A percentile compares a stretch with the other conserved stretches of the same genome.
phyloP scores from a whole-genome alignment of 208 protist genomes.

The Trypanosoma mega region DNA sequence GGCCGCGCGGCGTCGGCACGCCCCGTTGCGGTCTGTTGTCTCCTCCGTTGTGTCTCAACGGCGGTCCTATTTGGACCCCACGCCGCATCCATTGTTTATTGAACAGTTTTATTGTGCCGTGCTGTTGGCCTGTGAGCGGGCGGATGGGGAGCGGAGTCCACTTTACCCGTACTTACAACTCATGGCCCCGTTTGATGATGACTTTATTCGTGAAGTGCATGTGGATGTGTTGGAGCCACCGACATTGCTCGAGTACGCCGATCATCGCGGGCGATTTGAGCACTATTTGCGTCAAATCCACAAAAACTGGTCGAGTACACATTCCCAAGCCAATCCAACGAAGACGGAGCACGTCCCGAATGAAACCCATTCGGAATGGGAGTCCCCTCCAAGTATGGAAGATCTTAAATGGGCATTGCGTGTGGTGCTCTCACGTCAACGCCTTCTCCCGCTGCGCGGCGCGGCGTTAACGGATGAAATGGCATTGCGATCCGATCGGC shows the following conservation, averaged over 20 bases:
- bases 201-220: conserved; percentile 56
- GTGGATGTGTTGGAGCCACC: conserved; percentile 51
- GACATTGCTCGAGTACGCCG: conserved; percentile 59
- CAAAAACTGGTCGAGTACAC: conserved; percentile 46
- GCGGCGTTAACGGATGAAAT: not conserved
- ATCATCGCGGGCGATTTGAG: conserved; percentile 47
- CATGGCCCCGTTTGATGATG: conserved; percentile 49
- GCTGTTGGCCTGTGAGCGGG: conserved; percentile 52
- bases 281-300: conserved; percentile 58
- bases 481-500: not conserved
- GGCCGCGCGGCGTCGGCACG: conserved; percentile 27
- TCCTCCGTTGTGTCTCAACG: conserved; percentile 25
- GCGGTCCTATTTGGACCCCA: conserved; percentile 50
- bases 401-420: conserved; percentile 62
- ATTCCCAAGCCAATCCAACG: too few species aligned
- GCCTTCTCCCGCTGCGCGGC: conserved; percentile 35
- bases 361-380: too few species aligned
- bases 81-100: conserved; percentile 59
- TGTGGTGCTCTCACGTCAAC: conserved; percentile 58
- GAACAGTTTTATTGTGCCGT: conserved; percentile 67
- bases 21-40: conserved; percentile 34
- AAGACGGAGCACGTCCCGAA: too few species aligned
- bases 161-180: conserved; percentile 51
- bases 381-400: conserved; percentile 47
- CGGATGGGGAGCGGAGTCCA: conserved; percentile 38